A percentile compares a stretch with the other conserved stretches of the same genome.
phyloP scores from a whole-genome alignment of 2,329 filamentous ascomycete genomes.

The Xylariaceae sp. region DNA sequence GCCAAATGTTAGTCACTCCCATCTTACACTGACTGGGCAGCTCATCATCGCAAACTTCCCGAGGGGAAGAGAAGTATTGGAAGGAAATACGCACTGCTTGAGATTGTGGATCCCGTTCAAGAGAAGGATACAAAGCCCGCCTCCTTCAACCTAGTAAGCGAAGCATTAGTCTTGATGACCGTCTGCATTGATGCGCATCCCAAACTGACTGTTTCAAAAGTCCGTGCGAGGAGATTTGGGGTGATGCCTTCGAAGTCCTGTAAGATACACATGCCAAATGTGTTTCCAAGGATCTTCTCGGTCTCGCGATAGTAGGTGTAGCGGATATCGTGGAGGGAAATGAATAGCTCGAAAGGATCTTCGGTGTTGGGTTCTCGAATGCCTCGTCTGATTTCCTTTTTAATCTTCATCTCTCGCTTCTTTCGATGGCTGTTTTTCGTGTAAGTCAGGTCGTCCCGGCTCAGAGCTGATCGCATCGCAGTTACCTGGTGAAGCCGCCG shows the following conservation, averaged over 20 bases:
- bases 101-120: constrained; percentile 95
- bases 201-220: constrained; percentile 73
- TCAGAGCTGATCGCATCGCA: not conserved
- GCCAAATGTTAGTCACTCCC: not conserved
- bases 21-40: too few species aligned
- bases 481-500: constrained; percentile 69
- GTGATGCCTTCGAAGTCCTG: constrained; percentile 98
- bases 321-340: constrained; percentile 93
- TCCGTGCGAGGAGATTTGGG: constrained; percentile 91
- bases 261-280: constrained; percentile 96
- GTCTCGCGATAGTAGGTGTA: constrained; percentile 99
- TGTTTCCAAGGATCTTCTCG: constrained; percentile 73
- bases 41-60: too few species aligned
- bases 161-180: not conserved
- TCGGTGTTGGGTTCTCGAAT: constrained; percentile 84
- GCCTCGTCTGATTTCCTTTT: constrained; percentile 94
- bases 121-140: constrained; percentile 83
- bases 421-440: constrained; percentile 71
- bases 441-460: not conserved
- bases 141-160: constrained; percentile 66
- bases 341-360: constrained; percentile 86
- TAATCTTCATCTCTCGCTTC: constrained; percentile 97
- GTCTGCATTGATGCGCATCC: not conserved
- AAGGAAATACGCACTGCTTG: constrained; percentile 59
- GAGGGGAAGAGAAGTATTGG: not conserved